A percentile compares a stretch with the other conserved stretches of the same genome.
Evolutionary conservation across 768 basidiomycete genomes (phyloP).

Genomic region (Lentinula raphanica): DNA sequence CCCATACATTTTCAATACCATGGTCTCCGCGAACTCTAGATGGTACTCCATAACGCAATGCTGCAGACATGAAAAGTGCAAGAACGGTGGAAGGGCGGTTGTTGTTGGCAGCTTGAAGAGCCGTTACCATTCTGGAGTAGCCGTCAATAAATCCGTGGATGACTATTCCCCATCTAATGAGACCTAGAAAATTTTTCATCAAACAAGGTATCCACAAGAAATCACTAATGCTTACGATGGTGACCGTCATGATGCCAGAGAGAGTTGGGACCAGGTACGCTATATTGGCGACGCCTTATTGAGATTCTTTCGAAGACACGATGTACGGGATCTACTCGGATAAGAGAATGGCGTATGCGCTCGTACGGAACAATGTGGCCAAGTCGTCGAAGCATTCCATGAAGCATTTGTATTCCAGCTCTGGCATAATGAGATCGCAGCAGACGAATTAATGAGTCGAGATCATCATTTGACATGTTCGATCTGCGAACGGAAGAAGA

Average conservation of each 20-base stretch:
- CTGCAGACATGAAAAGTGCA: too few relatives aligned
- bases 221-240: conserved; percentile 9
- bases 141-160: conserved; percentile 28
- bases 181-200: conserved; percentile 9
- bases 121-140: conserved; percentile 16
- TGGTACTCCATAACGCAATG: too few relatives aligned
- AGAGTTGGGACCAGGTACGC: conserved; percentile 11
- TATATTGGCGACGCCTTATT: conserved; percentile 5
- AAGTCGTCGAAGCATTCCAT: conserved; percentile 9
- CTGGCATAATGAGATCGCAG: conserved; percentile 11
- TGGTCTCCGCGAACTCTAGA: too few relatives aligned
- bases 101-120: conserved; percentile 14
- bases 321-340: conserved; percentile 10
- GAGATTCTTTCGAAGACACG: conserved; percentile 12
- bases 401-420: conserved; percentile 11
- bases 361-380: conserved; percentile 12
- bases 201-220: neutral
- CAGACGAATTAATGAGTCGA: conserved; percentile 8
- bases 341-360: conserved; percentile 9
- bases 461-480: conserved; percentile 9
- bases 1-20: too few relatives aligned
- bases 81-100: conserved; percentile 14
- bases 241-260: conserved; percentile 15
- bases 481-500: conserved; percentile 6
- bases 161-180: conserved; percentile 24